These are phyloP conservation scores for Cryomyces minteri DNA, from an alignment of 495 filamentous ascomycete species.

Conservation along the genomic window DNA sequence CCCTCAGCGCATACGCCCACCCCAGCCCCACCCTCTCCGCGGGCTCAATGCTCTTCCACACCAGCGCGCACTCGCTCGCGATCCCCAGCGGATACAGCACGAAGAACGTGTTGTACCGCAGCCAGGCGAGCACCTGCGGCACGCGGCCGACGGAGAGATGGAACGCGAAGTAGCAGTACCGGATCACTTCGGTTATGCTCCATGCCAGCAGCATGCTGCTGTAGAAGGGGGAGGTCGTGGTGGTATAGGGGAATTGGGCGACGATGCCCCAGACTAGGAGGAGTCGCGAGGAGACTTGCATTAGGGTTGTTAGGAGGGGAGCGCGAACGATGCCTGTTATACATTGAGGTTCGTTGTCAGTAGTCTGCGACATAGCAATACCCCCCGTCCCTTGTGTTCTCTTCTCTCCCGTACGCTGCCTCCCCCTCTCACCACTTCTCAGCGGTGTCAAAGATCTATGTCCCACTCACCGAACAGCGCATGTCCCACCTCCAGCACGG, in stretches of 20 bases:
- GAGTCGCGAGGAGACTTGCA: slow-evolving; percentile 72
- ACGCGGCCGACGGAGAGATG: slow-evolving; percentile 38
- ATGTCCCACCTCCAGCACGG: slow-evolving; percentile 68
- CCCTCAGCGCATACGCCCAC: slow-evolving; percentile 35
- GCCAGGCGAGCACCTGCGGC: slow-evolving; percentile 54
- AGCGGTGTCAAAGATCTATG: background rate
- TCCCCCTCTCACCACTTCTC: background rate
- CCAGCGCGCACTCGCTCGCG: slow-evolving; percentile 61
- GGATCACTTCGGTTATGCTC: slow-evolving; percentile 70
- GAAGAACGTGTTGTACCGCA: slow-evolving; percentile 85
- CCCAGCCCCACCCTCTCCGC: slow-evolving; percentile 30
- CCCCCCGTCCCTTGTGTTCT: background rate
- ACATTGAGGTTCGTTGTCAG: background rate
- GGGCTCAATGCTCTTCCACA: slow-evolving; percentile 42
- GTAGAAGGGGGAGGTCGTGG: slow-evolving; percentile 33
- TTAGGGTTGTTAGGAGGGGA: slow-evolving; percentile 64
- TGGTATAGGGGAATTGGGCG: slow-evolving; percentile 37
- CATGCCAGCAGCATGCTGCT: slow-evolving; percentile 63
- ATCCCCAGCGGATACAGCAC: slow-evolving; percentile 87
- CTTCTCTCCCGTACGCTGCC: background rate
- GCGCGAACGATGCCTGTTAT: slow-evolving; percentile 59
- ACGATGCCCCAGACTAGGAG: slow-evolving; percentile 73
- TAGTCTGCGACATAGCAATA: too few species aligned
- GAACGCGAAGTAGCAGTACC: slow-evolving; percentile 75
- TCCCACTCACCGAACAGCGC: slow-evolving; percentile 38